These are phyloP conservation scores for Cladosporium cucumerinum DNA, from an alignment of 2,329 filamentous ascomycete species.

Conservation along the genomic window DNA sequence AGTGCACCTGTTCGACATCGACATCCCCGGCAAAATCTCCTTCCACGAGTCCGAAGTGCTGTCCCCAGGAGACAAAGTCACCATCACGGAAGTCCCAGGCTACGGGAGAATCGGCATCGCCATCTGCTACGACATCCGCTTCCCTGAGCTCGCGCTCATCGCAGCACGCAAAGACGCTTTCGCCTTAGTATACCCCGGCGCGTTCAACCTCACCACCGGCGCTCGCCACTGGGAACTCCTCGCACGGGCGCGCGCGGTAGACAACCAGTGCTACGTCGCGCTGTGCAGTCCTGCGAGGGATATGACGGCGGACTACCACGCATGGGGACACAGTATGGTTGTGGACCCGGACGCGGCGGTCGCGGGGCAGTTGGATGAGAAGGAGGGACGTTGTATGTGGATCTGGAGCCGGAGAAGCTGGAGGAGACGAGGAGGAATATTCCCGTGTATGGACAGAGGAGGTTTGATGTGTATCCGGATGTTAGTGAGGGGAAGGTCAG, in stretches of 20 bases:
- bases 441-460: constrained; percentile 75
- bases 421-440: constrained; percentile 76
- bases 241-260: constrained; percentile 77
- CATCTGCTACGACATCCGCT: constrained; percentile 97
- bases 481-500: constrained; percentile 59
- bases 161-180: constrained; percentile 85
- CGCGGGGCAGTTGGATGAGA: constrained; percentile 73
- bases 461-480: constrained; percentile 95
- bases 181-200: constrained; percentile 86
- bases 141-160: constrained; percentile 88
- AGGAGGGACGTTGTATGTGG: constrained; percentile 71
- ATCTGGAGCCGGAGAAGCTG: constrained; percentile 66
- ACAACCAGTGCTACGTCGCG: constrained; percentile 92
- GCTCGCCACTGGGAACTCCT: constrained; percentile 86
- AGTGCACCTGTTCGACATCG: constrained; percentile 94
- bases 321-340: constrained; percentile 88
- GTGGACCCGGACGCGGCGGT: constrained; percentile 83
- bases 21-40: constrained; percentile 89
- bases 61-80: constrained; percentile 78
- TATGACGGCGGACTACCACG: constrained; percentile 72
- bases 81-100: constrained; percentile 78
- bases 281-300: constrained; percentile 89
- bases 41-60: constrained; percentile 91
- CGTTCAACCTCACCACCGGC: constrained; percentile 93
- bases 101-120: constrained; percentile 85